Base-by-base conservation (phyloP, 2,329 filamentous ascomycete genomes). In the Chaetothyriales sp. region DNA sequence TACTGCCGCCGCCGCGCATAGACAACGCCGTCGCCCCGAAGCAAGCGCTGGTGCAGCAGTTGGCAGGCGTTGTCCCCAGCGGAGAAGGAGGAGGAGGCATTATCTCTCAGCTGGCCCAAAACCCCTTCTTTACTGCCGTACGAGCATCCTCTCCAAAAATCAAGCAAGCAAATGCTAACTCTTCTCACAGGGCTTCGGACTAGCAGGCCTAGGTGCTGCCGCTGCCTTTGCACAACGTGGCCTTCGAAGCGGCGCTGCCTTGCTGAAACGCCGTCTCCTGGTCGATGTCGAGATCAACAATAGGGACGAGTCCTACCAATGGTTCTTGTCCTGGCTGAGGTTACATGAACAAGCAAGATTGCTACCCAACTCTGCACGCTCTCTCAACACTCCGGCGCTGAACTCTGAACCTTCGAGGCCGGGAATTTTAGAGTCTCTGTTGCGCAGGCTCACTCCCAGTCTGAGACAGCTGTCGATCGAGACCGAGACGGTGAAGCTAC, bases 271-370 rank as follows among this genome's bases (percentile, higher is more conserved):
- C 49, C 86, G 90, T 47, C 80, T 98, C 70, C 80, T 98, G 26
- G 86, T 96, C 61, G 88, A 95, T 62, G 81, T 98, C 61, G 92
- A 98, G 68, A 95, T 98, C 67, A 90, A 86, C 66, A 85, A 87
- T 64, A 86, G 90, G 61, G 92, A 98, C 68, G 81, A 87, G 44
- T 89, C 90, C 1, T 98, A 96, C 65, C 81, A 81, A 43, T 96
- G 89, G 90, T 80, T 98, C 43, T 75, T 98, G 8, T 83, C 89
- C 57, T 98, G 92, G 89, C 84, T 98, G 65, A 89, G 88, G 5
- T 77, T 86, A 51, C 86, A 87, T 57, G 86, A 88, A 48, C 76
- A 80, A 50, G 62, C 71, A 62, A 59, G 85, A 74, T 54, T 83
- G 75, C 62, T 68, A 9, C 48, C 44, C 15, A 12, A 60, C 53